Base-by-base conservation (phyloP, 2,329 filamentous ascomycete genomes). In the Cladophialophora psammophila region DNA sequence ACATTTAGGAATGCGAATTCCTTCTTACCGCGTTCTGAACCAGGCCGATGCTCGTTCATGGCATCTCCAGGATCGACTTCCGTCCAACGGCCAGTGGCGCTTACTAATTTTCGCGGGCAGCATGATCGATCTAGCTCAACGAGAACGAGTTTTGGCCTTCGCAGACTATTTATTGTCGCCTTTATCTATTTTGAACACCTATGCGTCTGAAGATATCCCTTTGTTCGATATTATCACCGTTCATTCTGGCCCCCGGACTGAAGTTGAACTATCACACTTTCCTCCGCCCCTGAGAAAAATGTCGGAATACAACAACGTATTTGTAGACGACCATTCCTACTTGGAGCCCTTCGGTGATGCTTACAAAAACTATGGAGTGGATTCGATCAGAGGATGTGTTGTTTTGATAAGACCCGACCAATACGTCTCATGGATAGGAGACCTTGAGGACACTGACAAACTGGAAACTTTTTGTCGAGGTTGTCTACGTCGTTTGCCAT, bases 321-420 rank as follows among this genome's bases (percentile, higher is more conserved):
- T 83, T 73, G 84, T 82, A 0, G 87, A 89, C 67, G 84, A 83
- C 50, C 26, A 79, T 48, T 82, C 80, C 38, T 85, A 87, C 73
- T 81, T 87, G 68, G 83, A 87, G 72, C 83, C 83, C 0, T 76
- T 83, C 61, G 84, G 84, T 0, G 71, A 80, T 8, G 79, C 36
- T 7, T 87, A 76, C 72, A 78, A 83, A 65, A 82, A 81, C 2
- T 89, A 88, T 65, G 89, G 88, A 0, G 80, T 92, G 1, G 81
- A 87, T 69, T 75, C 71, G 18, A 78, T 83, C 61, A 76, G 77
- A 18, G 89, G 90, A 0, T 88, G 85, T 68, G 77, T 88, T 3
- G 84, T 90, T 0, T 78, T 89, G 1, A 79, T 88, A 1, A 77
- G 90, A 58, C 90, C 90, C 2, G 90, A 92, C 79, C 88, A 90